These are phyloP conservation scores for Piloderma croceum DNA, from an alignment of 768 basidiomycete genomes.

Conservation along the genomic window DNA sequence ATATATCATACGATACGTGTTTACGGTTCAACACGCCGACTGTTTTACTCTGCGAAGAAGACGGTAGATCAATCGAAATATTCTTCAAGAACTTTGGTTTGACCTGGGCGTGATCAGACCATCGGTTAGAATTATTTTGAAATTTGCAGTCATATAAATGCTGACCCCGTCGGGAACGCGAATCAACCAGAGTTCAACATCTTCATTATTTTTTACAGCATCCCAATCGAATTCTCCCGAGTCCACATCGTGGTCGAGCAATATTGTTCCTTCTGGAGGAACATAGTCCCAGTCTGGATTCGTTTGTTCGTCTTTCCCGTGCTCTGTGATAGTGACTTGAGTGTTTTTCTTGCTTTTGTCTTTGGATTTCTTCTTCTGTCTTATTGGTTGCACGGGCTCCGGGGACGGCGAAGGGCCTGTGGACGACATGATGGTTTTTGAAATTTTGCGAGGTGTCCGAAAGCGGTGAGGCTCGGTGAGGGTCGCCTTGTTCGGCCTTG, in stretches of 20 bases:
- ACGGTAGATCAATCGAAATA: conserved; percentile 41
- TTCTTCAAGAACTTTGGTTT: conserved; percentile 60
- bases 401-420: background rate
- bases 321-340: conserved; percentile 13
- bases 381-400: background rate
- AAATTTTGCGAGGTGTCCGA: too few relatives aligned
- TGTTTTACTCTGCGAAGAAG: conserved; percentile 33
- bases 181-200: conserved; percentile 67
- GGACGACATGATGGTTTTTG: too few relatives aligned
- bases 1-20: conserved; percentile 54
- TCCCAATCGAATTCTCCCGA: conserved; percentile 64
- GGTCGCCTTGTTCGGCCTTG: too few relatives aligned
- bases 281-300: conserved; percentile 55
- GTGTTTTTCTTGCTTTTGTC: conserved; percentile 10
- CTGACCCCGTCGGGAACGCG: conserved; percentile 64
- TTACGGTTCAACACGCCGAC: conserved; percentile 52
- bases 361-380: conserved; percentile 11
- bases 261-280: conserved; percentile 48
- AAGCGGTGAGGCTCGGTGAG: too few relatives aligned
- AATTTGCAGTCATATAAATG: conserved; percentile 5
- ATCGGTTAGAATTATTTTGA: background rate
- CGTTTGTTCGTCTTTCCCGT: conserved; percentile 47
- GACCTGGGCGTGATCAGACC: conserved; percentile 40
- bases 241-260: conserved; percentile 44
- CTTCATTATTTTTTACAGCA: conserved; percentile 42